Percentiles rank a stretch among this genome's conserved stretches.
These are phyloP conservation scores for Leccinum broughii DNA, from an alignment of 768 basidiomycete genomes.

Conservation along the genomic window DNA sequence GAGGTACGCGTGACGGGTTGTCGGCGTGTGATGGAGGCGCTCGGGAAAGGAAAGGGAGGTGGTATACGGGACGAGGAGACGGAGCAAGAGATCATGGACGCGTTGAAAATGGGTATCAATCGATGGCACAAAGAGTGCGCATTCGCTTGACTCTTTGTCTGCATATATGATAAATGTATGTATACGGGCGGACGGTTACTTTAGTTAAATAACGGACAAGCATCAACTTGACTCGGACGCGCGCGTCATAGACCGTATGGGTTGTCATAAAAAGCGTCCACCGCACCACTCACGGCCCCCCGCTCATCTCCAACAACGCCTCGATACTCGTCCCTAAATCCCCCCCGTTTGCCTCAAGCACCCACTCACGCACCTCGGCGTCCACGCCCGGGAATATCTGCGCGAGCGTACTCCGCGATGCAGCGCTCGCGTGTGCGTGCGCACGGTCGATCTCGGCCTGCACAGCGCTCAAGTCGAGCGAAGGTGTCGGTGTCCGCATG, in stretches of 20 bases:
- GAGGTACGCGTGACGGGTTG: conserved; percentile 34
- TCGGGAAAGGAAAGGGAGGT: conserved; percentile 15
- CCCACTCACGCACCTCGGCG: conserved; percentile 81
- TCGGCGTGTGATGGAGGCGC: conserved; percentile 36
- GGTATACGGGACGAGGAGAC: conserved; percentile 1
- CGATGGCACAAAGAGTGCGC: conserved; percentile 9
- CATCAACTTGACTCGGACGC: background rate
- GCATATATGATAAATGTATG: background rate
- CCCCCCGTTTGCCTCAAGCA: conserved; percentile 85
- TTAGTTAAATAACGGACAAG: background rate
- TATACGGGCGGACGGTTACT: background rate
- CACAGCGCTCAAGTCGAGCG: conserved; percentile 65
- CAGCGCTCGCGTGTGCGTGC: conserved; percentile 69
- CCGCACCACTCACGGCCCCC: conserved; percentile 20
- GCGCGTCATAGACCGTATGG: background rate
- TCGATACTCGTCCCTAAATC: conserved; percentile 92
- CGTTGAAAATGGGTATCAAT: background rate
- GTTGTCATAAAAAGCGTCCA: background rate
- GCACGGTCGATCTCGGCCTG: conserved; percentile 79
- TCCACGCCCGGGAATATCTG: conserved; percentile 91
- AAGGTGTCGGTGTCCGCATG: conserved; percentile 71
- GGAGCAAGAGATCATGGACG: conserved; percentile 13
- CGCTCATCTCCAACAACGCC: conserved; percentile 71
- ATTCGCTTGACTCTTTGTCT: background rate
- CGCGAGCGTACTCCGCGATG: conserved; percentile 70